These are phyloP conservation scores for Monilinia aucupariae DNA, from an alignment of 2,329 filamentous ascomycete species.

Conservation along the genomic window DNA sequence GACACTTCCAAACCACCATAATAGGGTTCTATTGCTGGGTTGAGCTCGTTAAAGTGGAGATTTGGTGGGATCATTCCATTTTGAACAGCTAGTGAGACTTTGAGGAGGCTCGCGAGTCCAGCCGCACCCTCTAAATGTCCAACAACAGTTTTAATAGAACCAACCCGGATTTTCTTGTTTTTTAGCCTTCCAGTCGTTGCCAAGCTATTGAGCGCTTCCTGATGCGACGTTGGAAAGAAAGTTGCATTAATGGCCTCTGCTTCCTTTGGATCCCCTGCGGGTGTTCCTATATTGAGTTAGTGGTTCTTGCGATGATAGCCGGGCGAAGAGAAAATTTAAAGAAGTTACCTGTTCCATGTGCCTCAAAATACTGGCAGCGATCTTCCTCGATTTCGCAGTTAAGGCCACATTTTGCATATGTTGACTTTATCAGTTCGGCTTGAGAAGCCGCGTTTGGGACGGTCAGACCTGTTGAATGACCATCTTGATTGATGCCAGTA, in stretches of 20 bases:
- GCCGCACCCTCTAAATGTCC: background rate
- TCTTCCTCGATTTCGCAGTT: constrained; percentile 27
- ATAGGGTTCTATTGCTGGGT: background rate
- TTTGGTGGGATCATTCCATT: background rate
- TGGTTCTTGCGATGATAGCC: too few species aligned
- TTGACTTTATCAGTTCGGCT: constrained; percentile 40
- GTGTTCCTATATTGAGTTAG: constrained; percentile 17
- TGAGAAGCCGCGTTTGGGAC: constrained; percentile 47
- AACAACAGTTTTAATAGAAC: background rate
- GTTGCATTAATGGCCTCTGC: constrained; percentile 18
- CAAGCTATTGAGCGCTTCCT: background rate
- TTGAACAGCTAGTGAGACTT: background rate
- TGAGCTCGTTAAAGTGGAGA: background rate
- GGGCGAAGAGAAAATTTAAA: too few species aligned
- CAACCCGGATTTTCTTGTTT: background rate
- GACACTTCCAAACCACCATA: background rate
- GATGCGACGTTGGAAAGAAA: constrained; percentile 4
- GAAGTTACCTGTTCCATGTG: constrained; percentile 19
- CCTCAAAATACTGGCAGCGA: constrained; percentile 19
- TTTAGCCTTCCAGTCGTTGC: background rate
- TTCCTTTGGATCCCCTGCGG: constrained; percentile 26
- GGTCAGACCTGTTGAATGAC: constrained; percentile 46
- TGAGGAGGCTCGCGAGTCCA: background rate
- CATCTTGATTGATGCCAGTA: constrained; percentile 46
- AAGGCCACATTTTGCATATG: constrained; percentile 41